Evolutionary conservation across 129 eudicot species (phyloP).

Genomic region (Silybum marianum): DNA sequence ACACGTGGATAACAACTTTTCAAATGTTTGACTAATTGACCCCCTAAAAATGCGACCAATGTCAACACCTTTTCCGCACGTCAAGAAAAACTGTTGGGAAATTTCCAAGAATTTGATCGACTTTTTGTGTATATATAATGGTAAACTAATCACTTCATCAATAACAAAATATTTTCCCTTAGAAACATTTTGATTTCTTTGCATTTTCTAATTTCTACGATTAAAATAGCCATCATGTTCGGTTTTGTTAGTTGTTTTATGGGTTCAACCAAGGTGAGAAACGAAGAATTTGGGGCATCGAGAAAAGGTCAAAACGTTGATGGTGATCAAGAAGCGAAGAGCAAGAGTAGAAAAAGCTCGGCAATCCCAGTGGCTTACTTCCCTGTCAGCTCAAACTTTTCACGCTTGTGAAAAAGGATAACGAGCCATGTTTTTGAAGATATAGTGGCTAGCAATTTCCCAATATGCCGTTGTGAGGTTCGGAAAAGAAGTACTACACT

Average conservation of each 20-base stretch:
- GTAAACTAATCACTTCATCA: background rate
- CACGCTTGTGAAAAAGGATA: constrained; percentile 16
- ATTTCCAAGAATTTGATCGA: background rate
- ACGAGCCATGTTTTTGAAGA: background rate
- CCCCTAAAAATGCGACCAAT: background rate
- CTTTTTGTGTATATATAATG: background rate
- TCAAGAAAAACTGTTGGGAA: background rate
- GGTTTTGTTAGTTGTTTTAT: constrained; percentile 26
- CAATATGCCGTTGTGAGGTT: background rate
- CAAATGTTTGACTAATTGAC: too few relatives aligned
- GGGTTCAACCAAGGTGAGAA: constrained; percentile 23
- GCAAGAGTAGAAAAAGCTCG: background rate
- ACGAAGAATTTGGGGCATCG: background rate
- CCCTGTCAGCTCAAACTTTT: constrained; percentile 12
- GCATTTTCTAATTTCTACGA: background rate
- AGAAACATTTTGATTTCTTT: too few relatives aligned
- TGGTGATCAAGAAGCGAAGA: constrained; percentile 20
- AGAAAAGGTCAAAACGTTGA: background rate
- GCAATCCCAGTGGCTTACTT: constrained; percentile 33
- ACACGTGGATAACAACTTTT: too few relatives aligned
- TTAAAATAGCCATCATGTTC: constrained; percentile 9
- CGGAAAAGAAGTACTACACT: background rate
- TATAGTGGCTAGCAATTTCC: too few relatives aligned
- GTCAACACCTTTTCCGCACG: too few relatives aligned
- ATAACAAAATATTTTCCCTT: background rate